Conservation (phyloP, 2,329 filamentous ascomycete genomes). For the Ceratocystis papillata region DNA sequence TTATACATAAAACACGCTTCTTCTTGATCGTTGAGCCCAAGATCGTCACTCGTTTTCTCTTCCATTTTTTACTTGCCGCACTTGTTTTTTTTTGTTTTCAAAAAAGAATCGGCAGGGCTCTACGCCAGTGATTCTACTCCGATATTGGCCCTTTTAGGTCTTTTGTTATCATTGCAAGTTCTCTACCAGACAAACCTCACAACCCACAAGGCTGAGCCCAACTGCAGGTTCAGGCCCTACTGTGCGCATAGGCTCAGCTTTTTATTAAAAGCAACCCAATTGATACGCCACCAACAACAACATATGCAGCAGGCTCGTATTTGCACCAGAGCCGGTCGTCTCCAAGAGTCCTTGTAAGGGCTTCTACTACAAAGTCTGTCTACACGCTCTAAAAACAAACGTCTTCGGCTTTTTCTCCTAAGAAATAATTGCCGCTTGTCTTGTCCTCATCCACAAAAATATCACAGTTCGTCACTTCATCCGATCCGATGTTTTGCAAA, state of each 20-base stretch:
- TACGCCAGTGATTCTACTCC: background rate
- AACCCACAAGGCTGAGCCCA: background rate
- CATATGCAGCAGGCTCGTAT: background rate
- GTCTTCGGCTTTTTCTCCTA: background rate
- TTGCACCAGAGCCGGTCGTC: background rate
- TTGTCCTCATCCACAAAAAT: background rate
- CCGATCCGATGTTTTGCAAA: background rate
- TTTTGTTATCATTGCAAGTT: background rate
- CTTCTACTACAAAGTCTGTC: background rate
- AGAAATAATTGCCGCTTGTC: background rate
- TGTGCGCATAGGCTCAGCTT: background rate
- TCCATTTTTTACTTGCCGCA: too few relatives aligned
- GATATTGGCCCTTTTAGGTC: background rate
- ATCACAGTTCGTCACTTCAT: background rate
- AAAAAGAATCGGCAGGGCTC: background rate
- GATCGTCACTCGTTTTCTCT: too few relatives aligned
- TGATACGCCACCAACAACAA: background rate
- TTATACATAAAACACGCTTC: too few relatives aligned
- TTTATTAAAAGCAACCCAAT: slow-evolving; percentile 3
- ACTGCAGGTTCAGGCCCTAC: background rate
- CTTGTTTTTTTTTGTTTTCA: too few relatives aligned
- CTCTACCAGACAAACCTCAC: background rate
- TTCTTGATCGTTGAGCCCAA: too few relatives aligned
- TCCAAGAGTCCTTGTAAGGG: background rate
- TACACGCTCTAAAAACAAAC: background rate